These are phyloP conservation scores for Pouteria glomerata DNA, from an alignment of 148 eudicot species.

Conservation along the genomic window DNA sequence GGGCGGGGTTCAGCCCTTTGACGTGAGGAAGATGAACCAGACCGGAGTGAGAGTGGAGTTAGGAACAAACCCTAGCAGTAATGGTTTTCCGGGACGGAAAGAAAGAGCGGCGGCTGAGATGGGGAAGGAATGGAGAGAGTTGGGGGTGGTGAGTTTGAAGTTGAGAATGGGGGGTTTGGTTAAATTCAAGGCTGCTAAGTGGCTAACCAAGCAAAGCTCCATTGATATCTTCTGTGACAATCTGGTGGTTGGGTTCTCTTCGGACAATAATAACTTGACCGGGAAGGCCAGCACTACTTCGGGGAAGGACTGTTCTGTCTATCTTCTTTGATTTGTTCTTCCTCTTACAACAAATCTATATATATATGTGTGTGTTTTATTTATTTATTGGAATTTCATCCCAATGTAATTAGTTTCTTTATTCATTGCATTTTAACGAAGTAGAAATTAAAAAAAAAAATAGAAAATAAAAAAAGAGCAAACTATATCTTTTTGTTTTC, in stretches of 20 bases:
- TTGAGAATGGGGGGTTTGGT: not conserved
- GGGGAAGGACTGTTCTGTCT: not conserved
- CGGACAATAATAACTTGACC: not conserved
- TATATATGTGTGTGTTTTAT: too few relatives aligned
- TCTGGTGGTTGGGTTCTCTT: not conserved
- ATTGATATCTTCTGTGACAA: not conserved
- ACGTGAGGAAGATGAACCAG: not conserved
- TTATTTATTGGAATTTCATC: too few relatives aligned
- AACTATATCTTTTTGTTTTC: too few relatives aligned
- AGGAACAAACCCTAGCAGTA: not conserved
- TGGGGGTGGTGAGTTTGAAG: conserved; percentile 2
- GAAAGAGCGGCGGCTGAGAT: not conserved
- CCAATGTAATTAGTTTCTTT: too few relatives aligned
- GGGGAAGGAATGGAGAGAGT: not conserved
- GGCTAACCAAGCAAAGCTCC: not conserved
- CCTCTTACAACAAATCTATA: not conserved
- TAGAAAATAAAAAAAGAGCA: too few relatives aligned
- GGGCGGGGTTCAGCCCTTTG: not conserved
- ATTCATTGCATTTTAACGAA: too few relatives aligned
- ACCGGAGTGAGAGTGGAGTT: not conserved
- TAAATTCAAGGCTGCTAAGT: not conserved
- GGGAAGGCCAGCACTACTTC: not conserved
- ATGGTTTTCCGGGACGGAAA: too few relatives aligned
- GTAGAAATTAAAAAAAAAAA: too few relatives aligned
- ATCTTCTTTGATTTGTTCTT: not conserved